Percentiles rank a stretch among this genome's conserved stretches.
phyloP scores from a whole-genome alignment of 176 grass and related monocot genomes.

The Avena insularis region DNA sequence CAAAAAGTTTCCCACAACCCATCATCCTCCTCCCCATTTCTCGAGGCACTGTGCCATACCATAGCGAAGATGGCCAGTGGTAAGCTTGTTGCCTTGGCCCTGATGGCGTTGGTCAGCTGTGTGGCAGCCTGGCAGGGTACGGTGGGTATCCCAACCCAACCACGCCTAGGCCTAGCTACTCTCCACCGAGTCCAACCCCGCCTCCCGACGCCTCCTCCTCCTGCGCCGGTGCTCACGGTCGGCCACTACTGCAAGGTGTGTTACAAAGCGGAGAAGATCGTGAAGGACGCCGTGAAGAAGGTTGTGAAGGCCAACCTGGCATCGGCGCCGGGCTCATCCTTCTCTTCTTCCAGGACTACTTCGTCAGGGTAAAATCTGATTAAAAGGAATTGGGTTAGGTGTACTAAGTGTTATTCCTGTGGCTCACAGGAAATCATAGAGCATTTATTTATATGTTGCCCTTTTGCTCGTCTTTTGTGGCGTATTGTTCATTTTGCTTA shows the following conservation, averaged over 20 bases:
- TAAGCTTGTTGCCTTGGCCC: not conserved
- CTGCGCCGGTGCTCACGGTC: not conserved
- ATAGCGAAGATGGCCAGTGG: not conserved
- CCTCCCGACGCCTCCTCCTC: not conserved
- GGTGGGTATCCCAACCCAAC: not conserved
- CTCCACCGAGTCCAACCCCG: not conserved
- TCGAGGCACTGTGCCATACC: not conserved
- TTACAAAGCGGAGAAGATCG: not conserved
- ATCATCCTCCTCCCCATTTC: not conserved
- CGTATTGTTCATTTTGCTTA: too few relatives aligned
- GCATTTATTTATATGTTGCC: too few relatives aligned
- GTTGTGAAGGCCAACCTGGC: not conserved
- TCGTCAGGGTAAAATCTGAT: constrained; percentile 53
- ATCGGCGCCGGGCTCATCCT: constrained; percentile 28
- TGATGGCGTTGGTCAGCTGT: not conserved
- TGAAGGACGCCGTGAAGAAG: not conserved
- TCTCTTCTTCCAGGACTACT: constrained; percentile 82
- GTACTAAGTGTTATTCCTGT: too few relatives aligned
- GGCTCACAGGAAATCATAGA: too few relatives aligned
- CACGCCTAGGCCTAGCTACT: not conserved
- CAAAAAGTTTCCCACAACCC: not conserved
- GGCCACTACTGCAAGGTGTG: not conserved
- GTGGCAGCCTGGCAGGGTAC: not conserved
- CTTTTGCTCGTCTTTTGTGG: too few relatives aligned
- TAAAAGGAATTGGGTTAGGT: too few relatives aligned